Conservation (phyloP, 345 rosid genomes). For the Erucastrum elatum region DNA sequence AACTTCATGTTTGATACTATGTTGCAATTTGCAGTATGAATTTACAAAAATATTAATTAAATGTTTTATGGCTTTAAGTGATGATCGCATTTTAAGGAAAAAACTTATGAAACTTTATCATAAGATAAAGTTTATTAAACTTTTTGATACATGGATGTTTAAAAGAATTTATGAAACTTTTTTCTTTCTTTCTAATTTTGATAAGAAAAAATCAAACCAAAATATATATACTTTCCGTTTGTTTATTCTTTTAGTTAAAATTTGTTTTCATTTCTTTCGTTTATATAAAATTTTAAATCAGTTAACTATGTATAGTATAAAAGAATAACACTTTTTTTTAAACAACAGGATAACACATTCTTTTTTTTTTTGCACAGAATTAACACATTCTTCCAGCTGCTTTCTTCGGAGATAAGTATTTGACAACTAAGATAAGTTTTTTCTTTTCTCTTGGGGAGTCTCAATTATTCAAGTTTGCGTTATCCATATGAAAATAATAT, state of each 20-base stretch:
- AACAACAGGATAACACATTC: too few species aligned
- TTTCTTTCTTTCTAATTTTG: not conserved
- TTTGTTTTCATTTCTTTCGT: not conserved
- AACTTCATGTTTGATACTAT: constrained; percentile 4
- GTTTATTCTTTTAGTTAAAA: not conserved
- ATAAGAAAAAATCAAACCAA: not conserved
- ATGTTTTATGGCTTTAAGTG: not conserved
- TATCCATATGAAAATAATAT: constrained; percentile 5
- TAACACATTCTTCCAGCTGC: not conserved
- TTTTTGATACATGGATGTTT: not conserved
- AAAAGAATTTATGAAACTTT: not conserved
- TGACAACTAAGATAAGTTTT: not conserved
- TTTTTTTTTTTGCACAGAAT: too few species aligned
- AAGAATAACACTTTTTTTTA: too few species aligned
- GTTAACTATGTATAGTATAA: too few species aligned
- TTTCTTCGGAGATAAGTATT: not conserved
- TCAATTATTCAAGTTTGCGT: constrained; percentile 1
- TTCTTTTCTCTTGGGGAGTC: not conserved
- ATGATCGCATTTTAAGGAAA: not conserved
- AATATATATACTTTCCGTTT: not conserved
- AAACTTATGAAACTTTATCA: too few species aligned
- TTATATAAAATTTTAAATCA: not conserved
- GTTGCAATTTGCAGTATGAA: not conserved
- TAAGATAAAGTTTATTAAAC: too few species aligned
- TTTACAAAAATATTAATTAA: not conserved